These are phyloP conservation scores for Eucalyptus globulus DNA, from an alignment of 345 rosid species.

Conservation along the genomic window DNA sequence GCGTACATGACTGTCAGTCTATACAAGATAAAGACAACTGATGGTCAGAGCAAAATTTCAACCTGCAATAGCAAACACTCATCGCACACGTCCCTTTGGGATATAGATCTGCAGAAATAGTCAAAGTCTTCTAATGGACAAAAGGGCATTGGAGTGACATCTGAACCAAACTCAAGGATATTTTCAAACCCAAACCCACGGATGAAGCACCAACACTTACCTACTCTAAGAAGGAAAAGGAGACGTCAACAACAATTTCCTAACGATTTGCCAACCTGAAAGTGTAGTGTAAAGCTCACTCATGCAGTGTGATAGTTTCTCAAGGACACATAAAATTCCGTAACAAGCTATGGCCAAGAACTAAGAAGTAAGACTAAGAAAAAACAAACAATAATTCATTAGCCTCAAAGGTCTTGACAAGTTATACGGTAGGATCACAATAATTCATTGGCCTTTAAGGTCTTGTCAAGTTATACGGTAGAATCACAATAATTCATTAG, in stretches of 20 bases:
- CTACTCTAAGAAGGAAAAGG: background rate
- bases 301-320: background rate
- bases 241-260: background rate
- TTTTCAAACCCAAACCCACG: background rate
- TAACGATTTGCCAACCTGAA: background rate
- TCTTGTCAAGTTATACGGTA: background rate
- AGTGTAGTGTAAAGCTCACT: background rate
- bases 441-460: background rate
- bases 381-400: background rate
- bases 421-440: background rate
- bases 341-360: background rate
- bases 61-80: background rate
- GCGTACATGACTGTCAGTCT: background rate
- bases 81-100: background rate
- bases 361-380: background rate
- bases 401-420: background rate
- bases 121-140: background rate
- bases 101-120: background rate
- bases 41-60: background rate
- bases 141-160: background rate
- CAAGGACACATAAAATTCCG: background rate
- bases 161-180: background rate
- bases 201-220: background rate
- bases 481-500: background rate
- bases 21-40: background rate